These are phyloP conservation scores for Neostapfia colusana DNA, from an alignment of 176 grass and related monocot genomes.

Conservation along the genomic window DNA sequence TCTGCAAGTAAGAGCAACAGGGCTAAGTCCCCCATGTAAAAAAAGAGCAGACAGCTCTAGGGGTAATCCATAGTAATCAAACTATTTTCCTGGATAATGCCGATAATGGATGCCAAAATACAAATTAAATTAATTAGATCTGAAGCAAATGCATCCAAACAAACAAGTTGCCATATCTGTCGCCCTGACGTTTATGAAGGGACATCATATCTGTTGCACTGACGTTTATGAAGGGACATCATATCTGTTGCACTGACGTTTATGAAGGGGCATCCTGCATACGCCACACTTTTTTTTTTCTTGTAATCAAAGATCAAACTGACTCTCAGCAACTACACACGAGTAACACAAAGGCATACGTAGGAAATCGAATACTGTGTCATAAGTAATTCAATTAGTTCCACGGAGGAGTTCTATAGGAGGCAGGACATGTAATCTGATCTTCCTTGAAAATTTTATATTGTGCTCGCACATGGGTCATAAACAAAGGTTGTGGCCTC, in stretches of 20 bases:
- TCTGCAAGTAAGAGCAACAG: conserved; percentile 47
- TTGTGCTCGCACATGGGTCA: not conserved
- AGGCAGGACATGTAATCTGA: not conserved
- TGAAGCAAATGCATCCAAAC: not conserved
- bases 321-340: not conserved
- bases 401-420: not conserved
- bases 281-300: not conserved
- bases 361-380: too few species aligned
- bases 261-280: not conserved
- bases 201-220: too few species aligned
- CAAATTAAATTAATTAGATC: not conserved
- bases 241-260: not conserved
- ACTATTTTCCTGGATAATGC: not conserved
- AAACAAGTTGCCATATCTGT: not conserved
- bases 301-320: not conserved
- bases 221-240: not conserved
- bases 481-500: too few species aligned
- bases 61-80: not conserved
- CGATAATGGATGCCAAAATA: not conserved
- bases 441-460: not conserved
- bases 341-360: too few species aligned
- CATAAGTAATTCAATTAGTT: not conserved
- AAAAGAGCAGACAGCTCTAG: not conserved
- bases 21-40: not conserved
- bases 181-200: not conserved